Conservation (phyloP, 2,329 filamentous ascomycete genomes). For the Dothistroma septosporum region DNA sequence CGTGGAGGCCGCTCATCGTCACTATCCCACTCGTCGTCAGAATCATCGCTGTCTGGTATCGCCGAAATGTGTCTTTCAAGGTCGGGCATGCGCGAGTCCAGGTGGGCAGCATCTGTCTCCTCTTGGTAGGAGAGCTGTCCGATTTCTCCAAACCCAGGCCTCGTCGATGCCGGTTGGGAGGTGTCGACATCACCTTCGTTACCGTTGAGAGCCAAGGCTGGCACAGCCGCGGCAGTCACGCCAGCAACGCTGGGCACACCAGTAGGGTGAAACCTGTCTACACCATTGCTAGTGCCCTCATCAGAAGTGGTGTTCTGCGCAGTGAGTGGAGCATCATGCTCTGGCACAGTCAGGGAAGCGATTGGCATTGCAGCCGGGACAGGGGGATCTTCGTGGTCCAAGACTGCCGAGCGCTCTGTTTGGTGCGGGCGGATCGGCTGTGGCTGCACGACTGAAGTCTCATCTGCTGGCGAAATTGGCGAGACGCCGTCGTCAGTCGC, state of each 20-base stretch:
- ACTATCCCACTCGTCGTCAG: constrained; percentile 18
- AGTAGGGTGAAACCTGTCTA: constrained; percentile 7
- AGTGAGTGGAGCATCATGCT: not conserved
- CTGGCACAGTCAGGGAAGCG: constrained; percentile 1
- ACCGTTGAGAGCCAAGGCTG: constrained; percentile 9
- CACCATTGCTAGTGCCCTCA: not conserved
- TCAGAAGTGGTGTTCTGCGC: not conserved
- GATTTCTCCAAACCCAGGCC: constrained; percentile 17
- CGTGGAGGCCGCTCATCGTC: constrained; percentile 6
- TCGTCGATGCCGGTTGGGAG: not conserved
- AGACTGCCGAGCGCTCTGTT: not conserved
- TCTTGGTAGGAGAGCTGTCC: constrained; percentile 7
- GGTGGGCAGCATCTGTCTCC: not conserved
- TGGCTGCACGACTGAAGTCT: not conserved
- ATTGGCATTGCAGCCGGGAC: constrained; percentile 1
- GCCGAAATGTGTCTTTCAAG: constrained; percentile 33
- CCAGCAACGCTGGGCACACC: not conserved
- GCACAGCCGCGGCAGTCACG: constrained; percentile 2
- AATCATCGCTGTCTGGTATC: constrained; percentile 27
- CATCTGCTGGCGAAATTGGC: not conserved
- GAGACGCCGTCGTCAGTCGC: not conserved
- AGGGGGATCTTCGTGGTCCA: not conserved
- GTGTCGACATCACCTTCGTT: not conserved
- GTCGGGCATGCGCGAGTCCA: constrained; percentile 19
- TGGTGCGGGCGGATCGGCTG: not conserved